These are phyloP conservation scores for Ceratorhiza oryzae-sativae DNA, from an alignment of 1,284 basidiomycete genomes.

Conservation along the genomic window DNA sequence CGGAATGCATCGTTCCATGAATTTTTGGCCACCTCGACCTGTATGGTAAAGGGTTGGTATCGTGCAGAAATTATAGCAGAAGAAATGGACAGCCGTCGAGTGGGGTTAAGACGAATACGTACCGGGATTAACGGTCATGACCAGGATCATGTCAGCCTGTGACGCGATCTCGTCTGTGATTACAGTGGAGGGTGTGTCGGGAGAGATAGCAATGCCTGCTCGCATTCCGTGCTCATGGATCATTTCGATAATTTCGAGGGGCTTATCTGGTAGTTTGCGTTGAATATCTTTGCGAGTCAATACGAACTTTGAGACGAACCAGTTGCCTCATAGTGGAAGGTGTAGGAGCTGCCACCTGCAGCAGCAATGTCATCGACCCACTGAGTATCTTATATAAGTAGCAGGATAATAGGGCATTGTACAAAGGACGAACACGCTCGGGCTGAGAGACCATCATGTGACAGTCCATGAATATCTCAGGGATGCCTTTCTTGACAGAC, in stretches of 20 bases:
- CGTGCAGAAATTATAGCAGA: neutral
- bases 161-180: slow-evolving; percentile 84
- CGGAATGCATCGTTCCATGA: slow-evolving; percentile 90
- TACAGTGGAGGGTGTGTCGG: slow-evolving; percentile 83
- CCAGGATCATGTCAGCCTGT: slow-evolving; percentile 90
- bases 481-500: slow-evolving; percentile 87
- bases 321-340: slow-evolving; percentile 97
- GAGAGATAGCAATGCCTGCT: slow-evolving; percentile 93
- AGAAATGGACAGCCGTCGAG: neutral
- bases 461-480: slow-evolving; percentile 99
- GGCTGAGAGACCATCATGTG: slow-evolving; percentile 99
- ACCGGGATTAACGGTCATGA: slow-evolving; percentile 97
- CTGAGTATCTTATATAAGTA: slow-evolving; percentile 53
- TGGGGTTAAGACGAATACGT: slow-evolving; percentile 39
- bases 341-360: slow-evolving; percentile 94
- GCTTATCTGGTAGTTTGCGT: slow-evolving; percentile 62
- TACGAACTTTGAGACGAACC: slow-evolving; percentile 58
- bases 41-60: slow-evolving; percentile 7
- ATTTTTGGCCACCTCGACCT: slow-evolving; percentile 95
- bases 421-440: slow-evolving; percentile 70
- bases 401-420: neutral
- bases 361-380: slow-evolving; percentile 97
- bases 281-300: slow-evolving; percentile 8
- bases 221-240: slow-evolving; percentile 84
- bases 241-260: slow-evolving; percentile 72